A percentile compares a stretch with the other conserved stretches of the same genome.
Conservation (phyloP, 2,329 filamentous ascomycete species). For the Botrytis aclada region DNA sequence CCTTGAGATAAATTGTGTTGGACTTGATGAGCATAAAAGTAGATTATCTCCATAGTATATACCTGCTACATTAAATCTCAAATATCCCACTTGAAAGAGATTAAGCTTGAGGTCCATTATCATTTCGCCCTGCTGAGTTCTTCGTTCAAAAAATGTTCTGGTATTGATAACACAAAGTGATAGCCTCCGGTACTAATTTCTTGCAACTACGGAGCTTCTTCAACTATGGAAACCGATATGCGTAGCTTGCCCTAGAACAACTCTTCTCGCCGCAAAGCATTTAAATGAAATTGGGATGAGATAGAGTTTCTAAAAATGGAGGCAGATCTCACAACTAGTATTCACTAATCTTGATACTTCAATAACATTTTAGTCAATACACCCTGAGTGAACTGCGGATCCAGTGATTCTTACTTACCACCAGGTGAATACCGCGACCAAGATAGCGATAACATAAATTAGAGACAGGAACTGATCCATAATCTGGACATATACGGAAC, state of each 20-base stretch:
- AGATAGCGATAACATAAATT: neutral
- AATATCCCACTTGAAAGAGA: accelerated
- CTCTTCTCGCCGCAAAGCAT: neutral
- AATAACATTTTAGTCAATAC: neutral
- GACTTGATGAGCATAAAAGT: accelerated
- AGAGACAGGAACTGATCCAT: neutral
- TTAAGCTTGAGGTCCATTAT: neutral
- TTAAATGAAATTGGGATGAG: accelerated
- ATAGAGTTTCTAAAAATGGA: neutral
- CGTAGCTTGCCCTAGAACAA: neutral
- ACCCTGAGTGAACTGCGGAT: neutral
- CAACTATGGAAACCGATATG: no score
- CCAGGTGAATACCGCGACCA: neutral
- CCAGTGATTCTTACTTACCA: neutral
- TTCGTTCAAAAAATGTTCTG: neutral
- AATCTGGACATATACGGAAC: neutral
- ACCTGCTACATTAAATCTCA: accelerated
- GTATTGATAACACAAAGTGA: neutral
- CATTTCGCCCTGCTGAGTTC: neutral
- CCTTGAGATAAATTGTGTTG: neutral
- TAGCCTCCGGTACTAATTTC: no score
- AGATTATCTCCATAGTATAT: neutral
- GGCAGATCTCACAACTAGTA: neutral
- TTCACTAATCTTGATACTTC: neutral
- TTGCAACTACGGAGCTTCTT: neutral